These are phyloP conservation scores for Yarrowia osloensis DNA, from an alignment of 805 yeast genomes.

Conservation along the genomic window DNA sequence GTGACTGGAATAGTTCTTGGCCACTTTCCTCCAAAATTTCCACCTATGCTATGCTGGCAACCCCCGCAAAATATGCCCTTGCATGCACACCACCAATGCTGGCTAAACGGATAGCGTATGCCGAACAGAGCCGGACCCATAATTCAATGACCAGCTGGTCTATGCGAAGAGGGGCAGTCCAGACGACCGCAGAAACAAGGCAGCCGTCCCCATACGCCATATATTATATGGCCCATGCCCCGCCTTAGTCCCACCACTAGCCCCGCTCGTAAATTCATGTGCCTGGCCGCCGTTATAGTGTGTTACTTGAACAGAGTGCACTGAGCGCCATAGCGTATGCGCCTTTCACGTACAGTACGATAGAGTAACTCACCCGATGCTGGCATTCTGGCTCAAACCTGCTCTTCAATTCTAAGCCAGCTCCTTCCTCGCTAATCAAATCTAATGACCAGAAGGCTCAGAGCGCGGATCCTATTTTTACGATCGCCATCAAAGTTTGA, in stretches of 20 bases:
- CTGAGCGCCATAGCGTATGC: too few species aligned
- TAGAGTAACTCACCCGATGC: too few species aligned
- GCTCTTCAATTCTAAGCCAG: not conserved
- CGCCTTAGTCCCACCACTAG: not conserved
- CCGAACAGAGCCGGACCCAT: not conserved
- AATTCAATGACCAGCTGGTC: not conserved
- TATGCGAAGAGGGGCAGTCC: not conserved
- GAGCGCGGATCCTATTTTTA: not conserved
- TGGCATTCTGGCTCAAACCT: not conserved
- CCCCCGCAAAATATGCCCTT: not conserved
- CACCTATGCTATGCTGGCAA: not conserved
- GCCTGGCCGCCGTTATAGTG: not conserved
- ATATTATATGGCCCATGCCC: not conserved
- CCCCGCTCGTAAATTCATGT: not conserved
- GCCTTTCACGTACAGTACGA: too few species aligned
- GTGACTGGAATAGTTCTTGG: too few species aligned
- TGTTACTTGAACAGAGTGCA: too few species aligned
- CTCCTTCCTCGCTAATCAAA: not conserved
- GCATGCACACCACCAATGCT: not conserved
- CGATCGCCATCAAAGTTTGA: constrained; percentile 1
- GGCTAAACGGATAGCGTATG: not conserved
- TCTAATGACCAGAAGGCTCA: not conserved
- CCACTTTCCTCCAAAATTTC: too few species aligned
- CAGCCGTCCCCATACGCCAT: not conserved
- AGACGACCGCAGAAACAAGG: not conserved